Evolutionary conservation across 2,329 filamentous ascomycete genomes (phyloP), one percentile per base, ranked within the genome.

Genomic region (Trichoderma lentiforme): DNA sequence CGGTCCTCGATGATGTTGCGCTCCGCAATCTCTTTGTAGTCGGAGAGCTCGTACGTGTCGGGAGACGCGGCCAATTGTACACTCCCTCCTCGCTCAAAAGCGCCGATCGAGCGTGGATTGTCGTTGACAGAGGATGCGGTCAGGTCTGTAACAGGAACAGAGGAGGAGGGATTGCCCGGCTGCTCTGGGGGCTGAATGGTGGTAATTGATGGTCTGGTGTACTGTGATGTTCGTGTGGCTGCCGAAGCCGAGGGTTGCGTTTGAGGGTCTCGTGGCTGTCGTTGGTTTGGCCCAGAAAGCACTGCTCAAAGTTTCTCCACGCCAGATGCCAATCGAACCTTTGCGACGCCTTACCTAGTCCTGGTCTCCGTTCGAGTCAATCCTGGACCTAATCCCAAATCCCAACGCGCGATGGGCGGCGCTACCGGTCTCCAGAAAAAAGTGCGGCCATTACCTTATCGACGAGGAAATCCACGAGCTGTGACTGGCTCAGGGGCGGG

Each of bases 101-200:
- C 74, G 75, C 75, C 73, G 74, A 73, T 78, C 73, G 74, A 73
- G 67, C 68, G 71, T 72, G 74, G 75, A 73, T 73, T 73, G 71
- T 75, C 73, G 73, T 76, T 62, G 71, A 72, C 69, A 74, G 70
- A 72, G 39, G 64, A 53, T 72, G 71, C 66, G 64, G 75, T 75
- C 72, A 71, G 73, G 73, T 75, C 76, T 76, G 78, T 73, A 76
- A 76, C 75, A 74, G 77, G 77, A 78, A 76, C 77, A 75, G 81
- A 83, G 82, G 82, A 83, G 82, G 82, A 83, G 82, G 82, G 82
- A 82, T 77, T 76, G 73, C 76, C 77, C 74, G 73, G 73, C 73
- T 57, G 71, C 67, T 74, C 74, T 67, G 72, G 73, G 66, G 77
- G 64, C 73, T 76, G 75, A 83, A 83, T 83, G 77, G 77, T 83